Evolutionary conservation across 176 grass and related monocot species (phyloP), one percentile per base, ranked within the genome.

Genomic region (Triticum urartu): DNA sequence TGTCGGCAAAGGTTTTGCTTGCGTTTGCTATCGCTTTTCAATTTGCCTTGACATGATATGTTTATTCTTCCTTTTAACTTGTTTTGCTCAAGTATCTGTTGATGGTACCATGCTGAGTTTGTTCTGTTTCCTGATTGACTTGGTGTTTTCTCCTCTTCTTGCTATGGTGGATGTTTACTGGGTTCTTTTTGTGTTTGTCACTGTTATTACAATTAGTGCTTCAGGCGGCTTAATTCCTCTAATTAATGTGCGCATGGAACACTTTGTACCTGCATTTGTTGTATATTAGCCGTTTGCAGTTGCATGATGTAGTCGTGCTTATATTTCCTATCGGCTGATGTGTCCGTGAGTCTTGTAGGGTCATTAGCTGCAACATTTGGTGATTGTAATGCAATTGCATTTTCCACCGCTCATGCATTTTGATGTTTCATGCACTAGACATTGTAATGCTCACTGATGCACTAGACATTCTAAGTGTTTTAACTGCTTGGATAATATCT

Each of bases 21-120:
- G 36, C 14, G 71, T 75, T 84, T 30, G 26, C 14, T 64, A 69
- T 76, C 81, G 42, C 20, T 81, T 86, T 78, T 85, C 42, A 7
- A 39, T 39, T 25, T 62, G 24, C 68, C 42, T 22, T 9, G 72
- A 28, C 34, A 54, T 26, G 26, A 32, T 80, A 34, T 7, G 1
- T 20, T 20, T 64, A 21, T 64, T 59, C 21, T 75, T 26, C 3
- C 3, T 9, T 28, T n/a, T 68, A 30, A 26, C 35, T 17, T 54
- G 73, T 18, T 56, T 42, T 83, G 11, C 75, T 36, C 43, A 83
- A 34, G 34, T 66, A 20, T 67, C 70, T 72, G 56, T 68, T 79
- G 5, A 25, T 68, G 63, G 9, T 50, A 48, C 11, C 9, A 5
- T 54, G 59, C 83, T 4, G 12, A 24, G n/a, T 50, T 77, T 24